A percentile compares a stretch with the other conserved stretches of the same genome.
These are phyloP conservation scores for Neurospora sp. DNA, from an alignment of 495 filamentous ascomycete species.

Conservation along the genomic window DNA sequence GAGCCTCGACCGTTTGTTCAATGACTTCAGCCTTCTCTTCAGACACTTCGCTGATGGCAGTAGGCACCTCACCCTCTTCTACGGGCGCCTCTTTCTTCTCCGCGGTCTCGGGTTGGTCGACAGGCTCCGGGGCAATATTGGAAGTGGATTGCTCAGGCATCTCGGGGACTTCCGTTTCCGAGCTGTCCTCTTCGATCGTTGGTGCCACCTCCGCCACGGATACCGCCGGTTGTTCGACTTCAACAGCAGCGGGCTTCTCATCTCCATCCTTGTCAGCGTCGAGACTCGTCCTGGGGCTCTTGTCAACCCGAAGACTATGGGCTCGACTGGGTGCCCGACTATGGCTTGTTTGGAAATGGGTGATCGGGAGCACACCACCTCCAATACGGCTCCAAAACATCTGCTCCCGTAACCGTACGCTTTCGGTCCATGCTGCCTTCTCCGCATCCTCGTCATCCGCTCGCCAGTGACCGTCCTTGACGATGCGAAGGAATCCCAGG, in stretches of 20 bases:
- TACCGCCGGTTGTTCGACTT: neutral
- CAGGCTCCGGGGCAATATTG: neutral
- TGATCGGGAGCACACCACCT: constrained; percentile 68
- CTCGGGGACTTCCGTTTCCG: neutral
- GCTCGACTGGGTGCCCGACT: constrained; percentile 9
- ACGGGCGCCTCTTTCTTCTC: neutral
- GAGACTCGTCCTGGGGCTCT: constrained; percentile 20
- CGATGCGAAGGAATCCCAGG: constrained; percentile 75
- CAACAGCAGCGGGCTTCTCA: neutral
- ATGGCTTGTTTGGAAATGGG: constrained; percentile 11
- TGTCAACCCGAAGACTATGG: constrained; percentile 16
- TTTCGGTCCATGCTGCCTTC: constrained; percentile 87
- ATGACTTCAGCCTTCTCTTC: neutral
- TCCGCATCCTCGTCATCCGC: constrained; percentile 67
- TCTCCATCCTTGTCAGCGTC: constrained; percentile 5
- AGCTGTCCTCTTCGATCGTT: neutral
- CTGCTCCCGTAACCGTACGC: constrained; percentile 73
- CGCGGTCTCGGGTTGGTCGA: neutral
- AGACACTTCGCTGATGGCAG: neutral
- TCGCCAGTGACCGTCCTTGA: constrained; percentile 82
- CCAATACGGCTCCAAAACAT: constrained; percentile 96
- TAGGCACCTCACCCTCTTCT: neutral
- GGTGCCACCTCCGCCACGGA: neutral
- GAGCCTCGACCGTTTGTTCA: neutral
- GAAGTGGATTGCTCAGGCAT: neutral